These are phyloP conservation scores for Laguncularia racemosa DNA, from an alignment of 345 rosid genomes.

Conservation along the genomic window DNA sequence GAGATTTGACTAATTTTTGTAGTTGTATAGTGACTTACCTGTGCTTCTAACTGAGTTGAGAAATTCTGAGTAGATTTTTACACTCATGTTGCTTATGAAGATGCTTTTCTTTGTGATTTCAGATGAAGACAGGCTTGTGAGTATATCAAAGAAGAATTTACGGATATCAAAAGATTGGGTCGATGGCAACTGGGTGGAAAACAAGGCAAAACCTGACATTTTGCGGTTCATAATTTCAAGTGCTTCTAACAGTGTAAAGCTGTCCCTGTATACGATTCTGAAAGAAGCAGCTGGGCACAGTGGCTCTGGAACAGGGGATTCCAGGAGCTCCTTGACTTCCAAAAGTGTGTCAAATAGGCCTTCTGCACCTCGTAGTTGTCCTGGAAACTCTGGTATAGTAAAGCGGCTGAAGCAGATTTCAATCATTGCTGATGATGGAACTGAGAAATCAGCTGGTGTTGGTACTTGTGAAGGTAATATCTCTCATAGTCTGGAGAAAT, in stretches of 20 bases:
- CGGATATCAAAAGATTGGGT: constrained; percentile 42
- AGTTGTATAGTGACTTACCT: neutral
- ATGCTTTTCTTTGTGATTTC: constrained; percentile 3
- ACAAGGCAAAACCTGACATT: constrained; percentile 23
- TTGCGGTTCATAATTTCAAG: constrained; percentile 14
- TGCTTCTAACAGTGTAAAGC: constrained; percentile 6
- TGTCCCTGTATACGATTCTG: neutral
- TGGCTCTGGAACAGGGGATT: neutral
- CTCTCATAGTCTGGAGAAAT: too few relatives aligned
- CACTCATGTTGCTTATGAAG: neutral
- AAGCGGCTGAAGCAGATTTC: too few relatives aligned
- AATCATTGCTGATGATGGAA: too few relatives aligned
- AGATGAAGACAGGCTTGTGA: constrained; percentile 29
- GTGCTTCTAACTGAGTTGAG: neutral
- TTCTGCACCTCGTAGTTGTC: too few relatives aligned
- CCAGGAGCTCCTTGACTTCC: too few relatives aligned
- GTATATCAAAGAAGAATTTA: constrained; percentile 17
- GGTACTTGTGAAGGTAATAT: too few relatives aligned
- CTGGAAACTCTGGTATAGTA: too few relatives aligned
- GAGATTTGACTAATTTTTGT: too few relatives aligned
- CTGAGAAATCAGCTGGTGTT: too few relatives aligned
- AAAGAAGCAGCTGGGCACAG: constrained; percentile 3
- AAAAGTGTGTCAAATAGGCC: too few relatives aligned
- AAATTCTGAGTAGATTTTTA: neutral
- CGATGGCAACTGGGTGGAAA: constrained; percentile 32